Evolutionary conservation across 352 stramenopile species (phyloP), one percentile per base, ranked within the genome.

Genomic region (Phytopythium boreale): DNA sequence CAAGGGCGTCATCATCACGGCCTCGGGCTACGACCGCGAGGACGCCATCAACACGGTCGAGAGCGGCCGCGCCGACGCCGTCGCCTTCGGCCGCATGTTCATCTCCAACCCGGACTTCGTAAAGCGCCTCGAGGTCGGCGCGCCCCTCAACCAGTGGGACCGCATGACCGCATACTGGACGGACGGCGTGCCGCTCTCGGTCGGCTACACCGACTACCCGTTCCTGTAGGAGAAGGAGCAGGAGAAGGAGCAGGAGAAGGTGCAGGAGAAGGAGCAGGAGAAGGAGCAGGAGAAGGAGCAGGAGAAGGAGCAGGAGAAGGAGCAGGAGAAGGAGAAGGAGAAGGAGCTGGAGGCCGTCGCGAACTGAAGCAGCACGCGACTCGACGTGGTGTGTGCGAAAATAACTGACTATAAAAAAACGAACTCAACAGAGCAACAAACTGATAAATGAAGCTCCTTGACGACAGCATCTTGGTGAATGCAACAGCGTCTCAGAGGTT

Each of bases 81-180:
- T 92, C 17, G 82, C 75, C 22, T 91, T 81, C 66, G 82, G 83
- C 17, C 75, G 79, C 20, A 64, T 68, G 19, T 92, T 89, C 68
- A 89, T 92, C 66, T 72, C 79, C 15, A 92, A 89, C 56, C 83
- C 83, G 51, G 82, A 91, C 66, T 64, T 91, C 12, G 76, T 87
- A 43, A 60, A 70, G 31, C 73, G 81, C 11, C 63, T 91, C 31
- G 55, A 75, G 63, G 49, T 79, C 20, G 67, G 44, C 34, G 67
- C 73, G 4, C 66, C 76, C 17, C 66, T 79, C 41, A 84, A 80
- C 51, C 56, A 64, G n/a, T 86, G 70, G 55, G 61, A 86, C 57
- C 67, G 72, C 31, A 65, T 66, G 39, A 77, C 69, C 9, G 79
- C 67, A 61, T 82, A 80, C 71, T 67, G 76, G 66, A 75, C 74